These are phyloP conservation scores for Myochromella boudieri DNA, from an alignment of 768 basidiomycete genomes.

Conservation along the genomic window DNA sequence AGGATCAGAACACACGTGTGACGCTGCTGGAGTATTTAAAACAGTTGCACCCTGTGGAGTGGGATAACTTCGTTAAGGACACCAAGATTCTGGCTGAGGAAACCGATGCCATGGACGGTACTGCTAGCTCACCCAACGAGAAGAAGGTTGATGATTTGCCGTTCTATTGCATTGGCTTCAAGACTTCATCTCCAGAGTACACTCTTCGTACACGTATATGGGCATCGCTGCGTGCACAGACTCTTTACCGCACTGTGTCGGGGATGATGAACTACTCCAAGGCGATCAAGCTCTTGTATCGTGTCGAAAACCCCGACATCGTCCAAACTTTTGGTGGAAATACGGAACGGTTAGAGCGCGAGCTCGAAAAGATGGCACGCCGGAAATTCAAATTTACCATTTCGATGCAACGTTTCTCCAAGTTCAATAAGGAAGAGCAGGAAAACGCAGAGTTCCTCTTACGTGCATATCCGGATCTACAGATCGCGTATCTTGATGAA, in stretches of 20 bases:
- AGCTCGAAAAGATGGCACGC: constrained; percentile 94
- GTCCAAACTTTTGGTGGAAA: constrained; percentile 96
- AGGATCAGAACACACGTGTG: constrained; percentile 94
- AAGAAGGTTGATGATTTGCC: constrained; percentile 94
- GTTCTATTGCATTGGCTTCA: constrained; percentile 99
- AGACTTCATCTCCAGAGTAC: constrained; percentile 97
- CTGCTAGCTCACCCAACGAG: constrained; percentile 60
- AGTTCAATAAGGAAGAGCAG: constrained; percentile 98
- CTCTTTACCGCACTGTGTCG: constrained; percentile 96
- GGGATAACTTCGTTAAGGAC: constrained; percentile 99
- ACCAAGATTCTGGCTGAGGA: constrained; percentile 99
- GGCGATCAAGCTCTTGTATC: constrained; percentile 97
- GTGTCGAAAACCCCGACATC: constrained; percentile 97
- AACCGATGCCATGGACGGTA: constrained; percentile 58
- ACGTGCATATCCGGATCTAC: constrained; percentile 96
- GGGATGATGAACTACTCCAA: constrained; percentile 99
- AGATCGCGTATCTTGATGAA: constrained; percentile 98
- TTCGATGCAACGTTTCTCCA: constrained; percentile 98
- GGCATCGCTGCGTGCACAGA: constrained; percentile 98
- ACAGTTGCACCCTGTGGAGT: constrained; percentile 96
- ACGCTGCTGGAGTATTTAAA: constrained; percentile 97
- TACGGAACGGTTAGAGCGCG: constrained; percentile 93
- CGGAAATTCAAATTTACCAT: constrained; percentile 98
- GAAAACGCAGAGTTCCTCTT: constrained; percentile 98
- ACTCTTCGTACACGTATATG: constrained; percentile 98